Conservation (phyloP, 805 yeast genomes). For the Candida insectorum region DNA sequence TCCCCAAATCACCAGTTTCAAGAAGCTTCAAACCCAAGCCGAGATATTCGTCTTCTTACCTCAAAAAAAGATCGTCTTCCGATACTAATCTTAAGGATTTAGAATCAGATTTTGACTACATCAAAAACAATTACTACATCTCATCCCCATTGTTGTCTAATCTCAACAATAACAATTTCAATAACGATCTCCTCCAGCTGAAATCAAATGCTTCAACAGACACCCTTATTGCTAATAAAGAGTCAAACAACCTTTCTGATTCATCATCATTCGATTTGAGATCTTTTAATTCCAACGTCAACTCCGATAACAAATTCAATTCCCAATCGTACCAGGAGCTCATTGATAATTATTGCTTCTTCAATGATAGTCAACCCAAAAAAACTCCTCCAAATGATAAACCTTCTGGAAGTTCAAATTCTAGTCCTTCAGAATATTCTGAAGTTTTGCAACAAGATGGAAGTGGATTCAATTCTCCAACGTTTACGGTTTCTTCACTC, state of each 20-base stretch:
- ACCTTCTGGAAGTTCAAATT: not conserved
- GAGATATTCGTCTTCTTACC: slow-evolving; percentile 36
- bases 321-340: slow-evolving; percentile 55
- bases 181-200: not conserved
- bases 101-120: slow-evolving; percentile 24
- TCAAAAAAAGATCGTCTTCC: slow-evolving; percentile 26
- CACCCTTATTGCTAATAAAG: slow-evolving; percentile 7
- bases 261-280: slow-evolving; percentile 7
- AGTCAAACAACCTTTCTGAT: slow-evolving; percentile 3
- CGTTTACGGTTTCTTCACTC: slow-evolving; percentile 18
- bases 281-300: slow-evolving; percentile 5
- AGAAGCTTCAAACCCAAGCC: slow-evolving; percentile 18
- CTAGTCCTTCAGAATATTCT: not conserved
- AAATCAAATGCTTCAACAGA: slow-evolving; percentile 6
- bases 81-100: slow-evolving; percentile 16
- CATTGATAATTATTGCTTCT: slow-evolving; percentile 60
- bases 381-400: not conserved
- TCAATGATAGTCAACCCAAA: slow-evolving; percentile 14
- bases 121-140: slow-evolving; percentile 31
- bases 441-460: not conserved
- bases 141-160: slow-evolving; percentile 34
- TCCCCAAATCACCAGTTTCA: slow-evolving; percentile 1
- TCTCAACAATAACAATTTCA: slow-evolving; percentile 2
- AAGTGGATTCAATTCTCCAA: slow-evolving; percentile 4
- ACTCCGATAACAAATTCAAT: slow-evolving; percentile 6